phyloP scores from a whole-genome alignment of 495 filamentous ascomycete species.

The Penicillium samsonianum region DNA sequence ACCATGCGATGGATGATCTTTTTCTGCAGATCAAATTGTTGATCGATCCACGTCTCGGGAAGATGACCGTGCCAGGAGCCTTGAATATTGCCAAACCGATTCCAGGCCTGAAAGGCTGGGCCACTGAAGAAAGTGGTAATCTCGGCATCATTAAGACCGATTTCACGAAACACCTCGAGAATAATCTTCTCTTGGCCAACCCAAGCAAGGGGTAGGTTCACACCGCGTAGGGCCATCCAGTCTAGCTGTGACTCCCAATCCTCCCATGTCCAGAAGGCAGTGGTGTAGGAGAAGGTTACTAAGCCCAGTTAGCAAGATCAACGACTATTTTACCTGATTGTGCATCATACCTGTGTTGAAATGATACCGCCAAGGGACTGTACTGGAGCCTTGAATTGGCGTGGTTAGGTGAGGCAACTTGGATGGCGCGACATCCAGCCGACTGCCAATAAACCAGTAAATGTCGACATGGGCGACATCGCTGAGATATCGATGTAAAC shows the following conservation, averaged over 20 bases:
- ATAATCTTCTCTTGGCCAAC: constrained; percentile 55
- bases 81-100: constrained; percentile 58
- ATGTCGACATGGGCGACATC: constrained; percentile 52
- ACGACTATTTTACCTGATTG: not conserved
- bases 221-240: constrained; percentile 55
- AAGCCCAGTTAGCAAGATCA: constrained; percentile 8
- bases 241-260: constrained; percentile 58
- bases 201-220: constrained; percentile 57
- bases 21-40: constrained; percentile 49
- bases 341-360: constrained; percentile 47
- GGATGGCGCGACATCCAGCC: constrained; percentile 21
- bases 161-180: constrained; percentile 49
- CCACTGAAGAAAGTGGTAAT: constrained; percentile 50
- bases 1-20: constrained; percentile 53
- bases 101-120: constrained; percentile 58
- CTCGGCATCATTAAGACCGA: constrained; percentile 47
- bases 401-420: constrained; percentile 16
- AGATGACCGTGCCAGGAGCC: constrained; percentile 49
- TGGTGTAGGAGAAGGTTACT: constrained; percentile 58
- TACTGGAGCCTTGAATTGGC: constrained; percentile 27
- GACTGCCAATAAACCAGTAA: constrained; percentile 49
- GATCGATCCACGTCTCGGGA: constrained; percentile 48
- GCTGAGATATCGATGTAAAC: constrained; percentile 52
- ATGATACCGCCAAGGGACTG: constrained; percentile 57
- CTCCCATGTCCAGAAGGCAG: constrained; percentile 55